Percentiles rank a stretch among this genome's conserved stretches.
These are phyloP conservation scores for Fusarium subglutinans DNA, from an alignment of 2,329 filamentous ascomycete genomes.

Conservation along the genomic window DNA sequence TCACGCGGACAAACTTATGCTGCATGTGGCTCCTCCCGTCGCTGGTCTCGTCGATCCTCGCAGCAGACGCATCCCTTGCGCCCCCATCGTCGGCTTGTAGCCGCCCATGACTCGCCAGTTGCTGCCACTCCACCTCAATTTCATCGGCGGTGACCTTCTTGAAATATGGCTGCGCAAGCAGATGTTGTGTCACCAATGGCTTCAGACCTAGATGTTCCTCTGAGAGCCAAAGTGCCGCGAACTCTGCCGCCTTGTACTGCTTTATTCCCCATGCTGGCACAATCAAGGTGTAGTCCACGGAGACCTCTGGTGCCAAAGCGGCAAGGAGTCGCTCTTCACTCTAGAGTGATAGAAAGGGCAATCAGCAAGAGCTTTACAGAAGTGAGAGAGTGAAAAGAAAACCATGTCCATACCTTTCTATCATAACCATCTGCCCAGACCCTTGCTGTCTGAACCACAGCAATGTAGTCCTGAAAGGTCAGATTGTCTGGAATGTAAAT, in stretches of 20 bases:
- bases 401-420: neutral
- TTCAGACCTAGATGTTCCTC: neutral
- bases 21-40: neutral
- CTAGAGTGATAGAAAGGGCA: neutral
- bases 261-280: neutral
- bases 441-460: neutral
- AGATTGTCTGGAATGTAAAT: neutral
- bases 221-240: neutral
- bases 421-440: neutral
- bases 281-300: neutral
- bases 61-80: neutral
- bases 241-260: neutral
- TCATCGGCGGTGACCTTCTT: neutral
- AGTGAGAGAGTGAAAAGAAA: no score
- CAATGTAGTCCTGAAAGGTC: neutral
- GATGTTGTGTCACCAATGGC: neutral
- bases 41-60: neutral
- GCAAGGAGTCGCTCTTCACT: neutral
- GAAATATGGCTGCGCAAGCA: neutral
- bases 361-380: no score
- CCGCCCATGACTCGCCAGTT: neutral
- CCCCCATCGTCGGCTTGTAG: accelerated
- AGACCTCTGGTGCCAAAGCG: neutral
- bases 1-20: neutral
- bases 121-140: neutral